Percentiles rank a stretch among this genome's conserved stretches.
Conservation (phyloP, 2,329 filamentous ascomycete species). For the Microdochium nivale region DNA sequence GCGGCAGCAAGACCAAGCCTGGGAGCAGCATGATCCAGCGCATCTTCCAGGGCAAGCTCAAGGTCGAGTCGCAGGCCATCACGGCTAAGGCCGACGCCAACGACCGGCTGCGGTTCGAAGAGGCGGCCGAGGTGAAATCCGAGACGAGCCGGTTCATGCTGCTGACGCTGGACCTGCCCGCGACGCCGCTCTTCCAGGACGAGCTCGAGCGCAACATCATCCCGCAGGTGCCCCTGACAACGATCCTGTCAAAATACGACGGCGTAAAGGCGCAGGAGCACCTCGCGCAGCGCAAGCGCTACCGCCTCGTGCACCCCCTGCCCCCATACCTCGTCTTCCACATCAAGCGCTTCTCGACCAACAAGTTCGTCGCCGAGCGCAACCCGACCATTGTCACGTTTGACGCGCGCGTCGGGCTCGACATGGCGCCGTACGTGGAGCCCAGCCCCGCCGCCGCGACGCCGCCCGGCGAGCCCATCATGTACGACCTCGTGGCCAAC, state of each 20-base stretch:
- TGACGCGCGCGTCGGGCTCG: slow-evolving; percentile 67
- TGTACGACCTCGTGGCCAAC: slow-evolving; percentile 94
- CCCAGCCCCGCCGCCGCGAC: slow-evolving; percentile 64
- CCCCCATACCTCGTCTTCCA: slow-evolving; percentile 90
- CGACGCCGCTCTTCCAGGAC: slow-evolving; percentile 92
- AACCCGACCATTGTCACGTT: slow-evolving; percentile 99
- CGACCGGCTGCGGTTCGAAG: slow-evolving; percentile 86
- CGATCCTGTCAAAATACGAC: slow-evolving; percentile 87
- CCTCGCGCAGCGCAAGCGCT: slow-evolving; percentile 78
- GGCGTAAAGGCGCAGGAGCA: slow-evolving; percentile 81
- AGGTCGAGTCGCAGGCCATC: slow-evolving; percentile 89
- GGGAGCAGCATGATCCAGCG: slow-evolving; percentile 81
- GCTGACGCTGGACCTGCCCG: slow-evolving; percentile 84
- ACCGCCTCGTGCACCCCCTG: slow-evolving; percentile 80
- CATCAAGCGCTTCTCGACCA: slow-evolving; percentile 92
- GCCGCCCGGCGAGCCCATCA: slow-evolving; percentile 73
- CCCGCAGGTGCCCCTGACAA: slow-evolving; percentile 76
- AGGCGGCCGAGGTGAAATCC: slow-evolving; percentile 72
- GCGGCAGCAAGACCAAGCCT: slow-evolving; percentile 80
- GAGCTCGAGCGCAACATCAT: slow-evolving; percentile 94
- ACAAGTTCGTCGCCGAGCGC: slow-evolving; percentile 92
- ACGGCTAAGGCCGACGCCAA: slow-evolving; percentile 82
- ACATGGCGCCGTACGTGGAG: slow-evolving; percentile 86
- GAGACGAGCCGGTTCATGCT: slow-evolving; percentile 78
- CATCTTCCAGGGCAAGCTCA: slow-evolving; percentile 87